Evolutionary conservation across 2,329 filamentous ascomycete genomes (phyloP).

Genomic region (Rasamsonia emersonii): DNA sequence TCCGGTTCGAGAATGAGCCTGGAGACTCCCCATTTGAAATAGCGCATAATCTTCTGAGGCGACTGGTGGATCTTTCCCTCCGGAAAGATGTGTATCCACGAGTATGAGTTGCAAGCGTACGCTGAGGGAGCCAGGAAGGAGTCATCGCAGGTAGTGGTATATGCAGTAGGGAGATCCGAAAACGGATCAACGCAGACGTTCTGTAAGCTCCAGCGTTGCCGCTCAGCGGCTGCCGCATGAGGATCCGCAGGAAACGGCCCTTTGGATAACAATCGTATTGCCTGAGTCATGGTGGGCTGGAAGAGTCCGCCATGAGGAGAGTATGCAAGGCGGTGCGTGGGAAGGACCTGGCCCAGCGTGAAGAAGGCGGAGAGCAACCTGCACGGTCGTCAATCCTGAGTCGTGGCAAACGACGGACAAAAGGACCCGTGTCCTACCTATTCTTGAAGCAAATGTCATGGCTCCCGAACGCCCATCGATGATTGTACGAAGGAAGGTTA

Average conservation of each 20-base stretch:
- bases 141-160: slow-evolving; percentile 31
- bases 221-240: slow-evolving; percentile 30
- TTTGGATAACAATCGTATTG: slow-evolving; percentile 72
- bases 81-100: slow-evolving; percentile 93
- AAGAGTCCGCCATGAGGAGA: slow-evolving; percentile 76
- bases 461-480: slow-evolving; percentile 83
- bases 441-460: slow-evolving; percentile 94
- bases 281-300: slow-evolving; percentile 80
- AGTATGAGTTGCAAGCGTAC: slow-evolving; percentile 59
- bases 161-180: slow-evolving; percentile 34
- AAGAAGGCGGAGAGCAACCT: slow-evolving; percentile 73
- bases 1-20: slow-evolving; percentile 84
- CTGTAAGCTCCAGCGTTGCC: slow-evolving; percentile 28
- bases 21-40: slow-evolving; percentile 97
- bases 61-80: slow-evolving; percentile 93
- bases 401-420: not conserved
- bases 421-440: slow-evolving; percentile 46
- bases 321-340: slow-evolving; percentile 73
- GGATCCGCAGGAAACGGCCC: slow-evolving; percentile 46
- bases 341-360: slow-evolving; percentile 77
- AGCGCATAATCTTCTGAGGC: slow-evolving; percentile 68
- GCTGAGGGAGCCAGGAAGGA: slow-evolving; percentile 62
- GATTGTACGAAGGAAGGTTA: slow-evolving; percentile 55
- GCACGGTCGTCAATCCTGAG: slow-evolving; percentile 7
- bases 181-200: slow-evolving; percentile 41